Evolutionary conservation across 371 early-diverging fungal genomes (phyloP).

Genomic region (Lichtheimia ramosa): DNA sequence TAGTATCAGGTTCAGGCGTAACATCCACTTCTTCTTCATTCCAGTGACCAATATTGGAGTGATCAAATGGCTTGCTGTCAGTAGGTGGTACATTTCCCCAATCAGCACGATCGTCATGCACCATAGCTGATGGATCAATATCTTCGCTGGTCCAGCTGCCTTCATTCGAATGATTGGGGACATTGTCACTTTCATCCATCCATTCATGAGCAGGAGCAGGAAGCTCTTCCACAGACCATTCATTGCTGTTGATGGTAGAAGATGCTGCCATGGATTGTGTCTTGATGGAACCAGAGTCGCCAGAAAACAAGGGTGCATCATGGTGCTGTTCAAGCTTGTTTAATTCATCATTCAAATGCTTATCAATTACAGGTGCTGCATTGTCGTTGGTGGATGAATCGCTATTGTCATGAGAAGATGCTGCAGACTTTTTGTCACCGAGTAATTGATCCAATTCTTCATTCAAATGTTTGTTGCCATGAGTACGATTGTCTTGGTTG

Average conservation of each 20-base stretch:
- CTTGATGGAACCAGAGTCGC: not conserved
- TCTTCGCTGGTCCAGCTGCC: constrained; percentile 16
- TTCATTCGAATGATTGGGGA: constrained; percentile 17
- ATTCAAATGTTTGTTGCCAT: constrained; percentile 3
- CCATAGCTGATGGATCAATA: not conserved
- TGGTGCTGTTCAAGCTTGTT: constrained; percentile 15
- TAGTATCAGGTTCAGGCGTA: constrained; percentile 2
- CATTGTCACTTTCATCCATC: constrained; percentile 8
- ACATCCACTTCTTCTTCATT: constrained; percentile 8
- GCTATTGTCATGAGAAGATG: not conserved
- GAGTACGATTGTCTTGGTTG: constrained; percentile 9
- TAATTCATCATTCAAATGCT: constrained; percentile 7
- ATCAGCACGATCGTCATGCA: not conserved
- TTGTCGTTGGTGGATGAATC: not conserved
- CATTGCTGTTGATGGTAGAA: not conserved
- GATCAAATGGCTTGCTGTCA: not conserved
- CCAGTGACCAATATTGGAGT: constrained; percentile 2
- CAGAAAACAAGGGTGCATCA: not conserved
- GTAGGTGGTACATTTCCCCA: not conserved
- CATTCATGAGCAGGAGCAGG: constrained; percentile 10
- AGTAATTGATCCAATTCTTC: constrained; percentile 14
- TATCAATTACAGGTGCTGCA: too few relatives aligned
- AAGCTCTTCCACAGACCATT: constrained; percentile 10
- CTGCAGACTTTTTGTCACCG: constrained; percentile 4
- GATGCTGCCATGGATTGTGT: not conserved